These are phyloP conservation scores for Amanita rubescens DNA, from an alignment of 768 basidiomycete species.

Conservation along the genomic window DNA sequence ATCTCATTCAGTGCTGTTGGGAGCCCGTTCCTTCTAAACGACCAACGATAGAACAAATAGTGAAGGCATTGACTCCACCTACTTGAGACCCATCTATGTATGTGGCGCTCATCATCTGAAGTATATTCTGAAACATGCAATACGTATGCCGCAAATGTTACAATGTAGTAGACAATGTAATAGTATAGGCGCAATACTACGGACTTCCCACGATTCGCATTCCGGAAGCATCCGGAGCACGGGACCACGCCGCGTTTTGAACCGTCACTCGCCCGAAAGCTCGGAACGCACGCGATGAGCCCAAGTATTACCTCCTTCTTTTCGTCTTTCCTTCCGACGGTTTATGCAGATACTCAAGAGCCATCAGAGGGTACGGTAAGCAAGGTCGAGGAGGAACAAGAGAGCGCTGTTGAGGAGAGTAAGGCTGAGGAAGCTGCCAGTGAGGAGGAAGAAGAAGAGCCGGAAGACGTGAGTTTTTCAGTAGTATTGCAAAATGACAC, in stretches of 20 bases:
- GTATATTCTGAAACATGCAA: too few relatives aligned
- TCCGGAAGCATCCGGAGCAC: conserved; percentile 4
- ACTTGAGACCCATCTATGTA: background rate
- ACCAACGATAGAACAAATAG: background rate
- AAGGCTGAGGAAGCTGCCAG: conserved; percentile 31
- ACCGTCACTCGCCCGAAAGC: too few relatives aligned
- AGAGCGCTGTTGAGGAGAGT: conserved; percentile 46
- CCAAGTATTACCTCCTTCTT: conserved; percentile 36
- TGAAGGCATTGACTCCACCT: background rate
- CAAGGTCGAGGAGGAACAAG: conserved; percentile 34
- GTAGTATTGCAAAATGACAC: background rate
- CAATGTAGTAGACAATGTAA: too few relatives aligned
- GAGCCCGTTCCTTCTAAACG: background rate
- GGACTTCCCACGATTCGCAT: background rate
- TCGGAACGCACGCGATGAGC: conserved; percentile 30
- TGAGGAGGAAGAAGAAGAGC: conserved; percentile 51
- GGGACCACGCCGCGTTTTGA: too few relatives aligned
- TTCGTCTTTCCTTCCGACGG: conserved; percentile 37
- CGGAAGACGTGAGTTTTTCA: conserved; percentile 66
- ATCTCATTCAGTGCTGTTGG: background rate
- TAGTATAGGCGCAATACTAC: too few relatives aligned
- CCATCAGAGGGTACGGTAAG: conserved; percentile 49
- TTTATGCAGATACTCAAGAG: conserved; percentile 32
- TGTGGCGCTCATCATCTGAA: too few relatives aligned
- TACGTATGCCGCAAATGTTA: too few relatives aligned